phyloP scores from a whole-genome alignment of 179 eudicot species.

The Vitellaria paradoxa region DNA sequence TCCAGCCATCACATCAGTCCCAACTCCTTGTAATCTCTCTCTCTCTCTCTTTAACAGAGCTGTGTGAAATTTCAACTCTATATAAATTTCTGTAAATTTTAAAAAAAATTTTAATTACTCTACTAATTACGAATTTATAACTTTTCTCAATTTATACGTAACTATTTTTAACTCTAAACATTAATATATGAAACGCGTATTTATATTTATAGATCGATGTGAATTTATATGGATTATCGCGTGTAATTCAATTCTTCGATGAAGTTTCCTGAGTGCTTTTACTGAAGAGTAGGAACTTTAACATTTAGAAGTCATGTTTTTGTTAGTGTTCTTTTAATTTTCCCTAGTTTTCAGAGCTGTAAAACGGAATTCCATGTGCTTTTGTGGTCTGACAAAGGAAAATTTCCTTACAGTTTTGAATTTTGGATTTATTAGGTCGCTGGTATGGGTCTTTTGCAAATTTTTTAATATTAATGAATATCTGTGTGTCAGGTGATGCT shows the following conservation, averaged over 20 bases:
- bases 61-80: too few species aligned
- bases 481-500: neutral
- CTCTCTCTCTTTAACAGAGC: too few species aligned
- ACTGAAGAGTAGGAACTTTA: neutral
- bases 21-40: slow-evolving; percentile 56
- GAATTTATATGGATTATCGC: neutral
- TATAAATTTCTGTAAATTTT: too few species aligned
- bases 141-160: too few species aligned
- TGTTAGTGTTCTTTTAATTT: neutral
- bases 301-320: neutral
- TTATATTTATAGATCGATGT: too few species aligned
- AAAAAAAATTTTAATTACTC: too few species aligned
- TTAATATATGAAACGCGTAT: too few species aligned
- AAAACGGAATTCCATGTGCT: neutral
- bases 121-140: too few species aligned
- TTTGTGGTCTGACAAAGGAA: neutral
- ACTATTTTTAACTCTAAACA: too few species aligned
- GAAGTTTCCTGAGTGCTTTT: neutral
- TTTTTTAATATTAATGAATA: neutral
- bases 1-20: slow-evolving; percentile 63
- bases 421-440: neutral
- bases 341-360: neutral
- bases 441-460: neutral
- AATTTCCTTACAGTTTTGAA: neutral
- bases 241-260: neutral